Evolutionary conservation across 768 basidiomycete species (phyloP), one percentile per base, ranked within the genome.

Genomic region (Mycena rosella): DNA sequence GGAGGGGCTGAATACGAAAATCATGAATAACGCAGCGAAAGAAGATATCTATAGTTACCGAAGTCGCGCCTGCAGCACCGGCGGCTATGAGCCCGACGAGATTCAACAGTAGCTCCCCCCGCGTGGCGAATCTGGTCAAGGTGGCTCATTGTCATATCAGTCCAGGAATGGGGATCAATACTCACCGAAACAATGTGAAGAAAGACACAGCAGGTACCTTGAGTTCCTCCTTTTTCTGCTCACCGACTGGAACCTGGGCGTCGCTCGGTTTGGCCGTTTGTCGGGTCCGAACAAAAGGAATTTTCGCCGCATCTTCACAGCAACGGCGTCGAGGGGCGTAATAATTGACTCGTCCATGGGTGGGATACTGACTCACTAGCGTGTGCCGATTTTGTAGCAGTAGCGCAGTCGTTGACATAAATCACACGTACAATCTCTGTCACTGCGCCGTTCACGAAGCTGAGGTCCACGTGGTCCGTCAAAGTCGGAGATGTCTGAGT

Each of bases 81-180:
- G 96, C 93, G 9, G 87, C 85, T 15, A 94, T 71, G 24, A 96
- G 58, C 29, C 95, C 95, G 66, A 97, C 81, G 26, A 83, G 71
- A 77, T 97, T 85, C 27, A 96, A 73, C 63, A 85, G 72, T 0
- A 91, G 72, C 76, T 99, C 96, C 26, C 84, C 80, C 29, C 74
- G 85, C 0, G 93, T 97, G 0, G 92, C 85, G 77, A 92, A 96
- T 14, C 63, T 64, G 45, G 40, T 34, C 1, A 5, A 13, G 13
- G 17, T 2, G 24, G 14, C 5, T 45, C 29, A 17, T 32, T 29
- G 10, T n/a, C 18, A 3, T 30, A 13, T 20, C 0, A 44, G 22
- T 15, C 22, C 14, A 20, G 30, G 5, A 30, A 27, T 22, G 55
- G 10, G 20, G 22, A 58, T 11, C 2, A 30, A 27, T 9, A 34